Evolutionary conservation across 2,329 filamentous ascomycete genomes (phyloP), one percentile per base, ranked within the genome.

Genomic region (Sporothrix humicola): DNA sequence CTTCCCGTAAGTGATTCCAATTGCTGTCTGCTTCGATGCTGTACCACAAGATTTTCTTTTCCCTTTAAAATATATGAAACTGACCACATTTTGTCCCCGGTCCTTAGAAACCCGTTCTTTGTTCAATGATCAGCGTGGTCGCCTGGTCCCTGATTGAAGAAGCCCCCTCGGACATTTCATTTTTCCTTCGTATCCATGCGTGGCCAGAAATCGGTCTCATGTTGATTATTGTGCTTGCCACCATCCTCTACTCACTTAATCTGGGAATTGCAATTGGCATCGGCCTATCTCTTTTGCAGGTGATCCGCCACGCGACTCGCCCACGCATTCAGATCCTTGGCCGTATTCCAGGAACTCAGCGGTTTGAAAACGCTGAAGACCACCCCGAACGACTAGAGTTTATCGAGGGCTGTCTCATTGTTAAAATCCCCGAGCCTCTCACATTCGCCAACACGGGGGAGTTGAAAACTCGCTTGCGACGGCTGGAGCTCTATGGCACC

Each of bases 361-460:
- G 89, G 5, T 98, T 97, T 79, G 93, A 95, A 76, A 97, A 97
- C 78, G 94, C 95, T 1, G 95, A 91, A 78, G 84, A 91, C 0
- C 88, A 92, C 73, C 88, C 91, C 0, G 90, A 92, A 61, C 87
- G 88, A 42, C 86, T 98, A 2, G 95, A 98, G 80, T 95, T 97
- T 78, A 88, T 98, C 71, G 95, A 98, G 76, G 93, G 95, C 17
- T 97, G 93, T 75, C 85, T 99, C 10, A 97, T 99, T 74, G 94
- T 98, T 78, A 98, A 98, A 85, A 98, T 99, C 72, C 95, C 96
- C 0, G 96, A 99, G 80, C 96, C 96, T 0, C 85, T 99, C 69
- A 98, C 95, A 0, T 99, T 99, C 81, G 95, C 95, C 79, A 99
- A 99, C 81, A 98, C 96, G 0, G 96, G 95, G 65, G 93, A 96